Base-by-base conservation (phyloP, 2,329 filamentous ascomycete genomes). In the Ophiostoma angusticollis region DNA sequence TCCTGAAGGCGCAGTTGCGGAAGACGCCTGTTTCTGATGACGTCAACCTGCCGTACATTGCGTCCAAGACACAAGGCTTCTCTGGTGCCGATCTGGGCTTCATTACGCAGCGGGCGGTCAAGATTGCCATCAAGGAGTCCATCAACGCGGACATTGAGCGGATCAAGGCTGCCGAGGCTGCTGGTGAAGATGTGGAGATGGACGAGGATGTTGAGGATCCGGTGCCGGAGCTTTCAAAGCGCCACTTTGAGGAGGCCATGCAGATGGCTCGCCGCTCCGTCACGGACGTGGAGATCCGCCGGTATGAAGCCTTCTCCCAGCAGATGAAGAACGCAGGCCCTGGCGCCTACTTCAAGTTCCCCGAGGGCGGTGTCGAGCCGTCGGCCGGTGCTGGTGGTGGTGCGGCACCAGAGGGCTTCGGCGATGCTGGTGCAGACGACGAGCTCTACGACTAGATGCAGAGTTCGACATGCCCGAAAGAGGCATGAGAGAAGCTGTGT, bases 61-160 rank as follows among this genome's bases (percentile, higher is more conserved):
- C 91, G 39, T 81, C 80, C 65, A 93, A 93, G 74, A 98, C 91
- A 6, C 86, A 98, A 66, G 91, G 91, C 47, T 98, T 96, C 77
- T 96, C 91, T 41, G 91, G 91, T 87, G 91, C 91, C 56, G 91
- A 98, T 82, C 74, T 98, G 60, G 91, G 91, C 47, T 98, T 96
- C 70, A 87, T 98, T 58, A 95, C 91, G 18, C 91, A 98, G 70
- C 86, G 91, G 61, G 91, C 91, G 39, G 91, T 94, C 71, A 98
- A 98, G 78, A 80, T 96, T 56, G 91, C 91, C 52, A 98, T 98
- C 70, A 98, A 98, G 75, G 80, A 98, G 68, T 79, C 89, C 22
- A 98, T 98, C 53, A 69, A 78, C 14, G 58, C 72, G 33, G 89
- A 96, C 46, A 96, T 98, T 52, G 84, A 93, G 65, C 83, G 84